Conservation (phyloP, 306 rosid species). For the Fragaria ananassa region DNA sequence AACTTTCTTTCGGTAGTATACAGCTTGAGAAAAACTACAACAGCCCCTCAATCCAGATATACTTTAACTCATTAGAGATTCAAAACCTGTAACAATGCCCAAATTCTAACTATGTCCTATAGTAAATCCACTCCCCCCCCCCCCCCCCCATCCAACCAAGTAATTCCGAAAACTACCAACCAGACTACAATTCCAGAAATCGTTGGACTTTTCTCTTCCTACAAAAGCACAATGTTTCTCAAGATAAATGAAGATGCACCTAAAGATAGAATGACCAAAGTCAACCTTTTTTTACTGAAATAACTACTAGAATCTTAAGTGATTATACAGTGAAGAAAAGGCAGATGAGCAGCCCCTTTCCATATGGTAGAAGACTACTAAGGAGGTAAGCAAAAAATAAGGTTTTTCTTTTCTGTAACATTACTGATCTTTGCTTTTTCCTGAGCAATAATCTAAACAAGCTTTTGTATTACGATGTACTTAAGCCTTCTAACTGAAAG, state of each 20-base stretch:
- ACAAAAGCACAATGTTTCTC: background rate
- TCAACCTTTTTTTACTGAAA: background rate
- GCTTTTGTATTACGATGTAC: background rate
- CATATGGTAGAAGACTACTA: background rate
- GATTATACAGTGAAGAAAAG: background rate
- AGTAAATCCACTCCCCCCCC: background rate
- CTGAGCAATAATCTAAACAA: background rate
- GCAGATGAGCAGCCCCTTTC: constrained; percentile 2
- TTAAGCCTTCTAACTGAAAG: background rate
- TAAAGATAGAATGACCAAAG: background rate
- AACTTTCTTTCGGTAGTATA: background rate
- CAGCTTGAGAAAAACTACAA: background rate
- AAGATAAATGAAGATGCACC: background rate
- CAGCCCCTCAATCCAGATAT: background rate
- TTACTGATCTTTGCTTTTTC: background rate
- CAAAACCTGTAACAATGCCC: background rate
- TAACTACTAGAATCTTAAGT: background rate
- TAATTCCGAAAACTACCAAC: background rate
- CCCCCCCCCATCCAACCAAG: background rate
- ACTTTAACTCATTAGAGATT: background rate
- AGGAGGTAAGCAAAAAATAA: background rate
- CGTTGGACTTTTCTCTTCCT: background rate
- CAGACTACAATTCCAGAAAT: background rate
- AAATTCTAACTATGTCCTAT: background rate
- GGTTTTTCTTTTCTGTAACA: background rate